A percentile compares a stretch with the other conserved stretches of the same genome.
Evolutionary conservation across 2,329 filamentous ascomycete genomes (phyloP).

Genomic region (Epichloe hybrida): DNA sequence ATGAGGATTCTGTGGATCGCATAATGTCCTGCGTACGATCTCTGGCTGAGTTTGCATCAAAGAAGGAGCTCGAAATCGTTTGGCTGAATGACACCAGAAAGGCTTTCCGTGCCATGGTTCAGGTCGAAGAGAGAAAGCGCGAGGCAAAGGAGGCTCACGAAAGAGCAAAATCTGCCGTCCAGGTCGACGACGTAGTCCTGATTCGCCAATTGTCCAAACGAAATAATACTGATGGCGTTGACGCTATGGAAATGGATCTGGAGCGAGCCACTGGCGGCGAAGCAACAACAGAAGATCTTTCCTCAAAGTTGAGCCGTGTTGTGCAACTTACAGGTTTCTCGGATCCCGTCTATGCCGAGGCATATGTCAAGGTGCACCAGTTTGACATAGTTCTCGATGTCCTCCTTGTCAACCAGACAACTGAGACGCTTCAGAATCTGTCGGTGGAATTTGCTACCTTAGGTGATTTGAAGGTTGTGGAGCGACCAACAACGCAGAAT

Average conservation of each 20-base stretch:
- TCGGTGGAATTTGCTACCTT: constrained; percentile 98
- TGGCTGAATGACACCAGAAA: constrained; percentile 92
- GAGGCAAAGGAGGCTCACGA: constrained; percentile 87
- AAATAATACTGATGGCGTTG: constrained; percentile 64
- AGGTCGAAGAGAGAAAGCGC: constrained; percentile 93
- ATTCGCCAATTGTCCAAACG: constrained; percentile 92
- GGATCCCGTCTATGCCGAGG: constrained; percentile 95
- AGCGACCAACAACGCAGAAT: constrained; percentile 91
- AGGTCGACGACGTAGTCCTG: constrained; percentile 87
- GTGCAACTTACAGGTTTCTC: constrained; percentile 98
- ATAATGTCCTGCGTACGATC: constrained; percentile 97
- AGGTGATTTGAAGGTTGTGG: constrained; percentile 93
- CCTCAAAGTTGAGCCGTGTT: constrained; percentile 88
- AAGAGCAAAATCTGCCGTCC: constrained; percentile 85
- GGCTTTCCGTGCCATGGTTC: constrained; percentile 94
- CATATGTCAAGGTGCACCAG: constrained; percentile 96
- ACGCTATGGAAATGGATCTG: constrained; percentile 79
- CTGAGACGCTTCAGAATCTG: constrained; percentile 89
- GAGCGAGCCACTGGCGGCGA: constrained; percentile 93
- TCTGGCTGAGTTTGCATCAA: constrained; percentile 75
- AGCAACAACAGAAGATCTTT: constrained; percentile 66
- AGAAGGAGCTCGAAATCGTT: constrained; percentile 80
- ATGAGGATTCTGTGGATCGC: constrained; percentile 95
- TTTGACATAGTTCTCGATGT: constrained; percentile 98
- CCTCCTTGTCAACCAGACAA: constrained; percentile 91